Evolutionary conservation across 2,329 filamentous ascomycete genomes (phyloP), one percentile per base, ranked within the genome.

Genomic region (Diatrype stigma): DNA sequence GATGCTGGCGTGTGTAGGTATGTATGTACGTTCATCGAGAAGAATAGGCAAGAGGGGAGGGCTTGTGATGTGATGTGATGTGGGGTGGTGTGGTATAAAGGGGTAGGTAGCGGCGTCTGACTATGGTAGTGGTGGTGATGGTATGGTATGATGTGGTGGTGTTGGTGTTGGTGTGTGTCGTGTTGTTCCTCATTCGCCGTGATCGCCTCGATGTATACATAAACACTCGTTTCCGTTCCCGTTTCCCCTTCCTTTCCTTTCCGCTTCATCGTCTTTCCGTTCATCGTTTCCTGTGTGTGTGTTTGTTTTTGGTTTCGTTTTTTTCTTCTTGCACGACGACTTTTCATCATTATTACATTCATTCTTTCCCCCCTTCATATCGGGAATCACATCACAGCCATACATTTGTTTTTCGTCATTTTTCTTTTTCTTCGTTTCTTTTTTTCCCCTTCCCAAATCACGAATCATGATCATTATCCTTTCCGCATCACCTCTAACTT

Each of bases 171-270:
- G 4, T 16, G 10, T 30, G 26, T 30, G 26, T 30, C 26, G 26
- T 30, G 26, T 30, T 30, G 26, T 22, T 14, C 26, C 26, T 4
- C 10, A 22, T 44, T 12, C 7, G 10, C 19, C 21, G 7, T 45
- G 19, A n/a, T 30, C 17, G 19, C 42, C 26, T 30, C 10, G 6
- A 5, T 53, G 56, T 56, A 56, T 56, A 56, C 58, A 60, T 60
- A 60, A 53, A 55, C 50, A 58, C 50, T 52, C 26, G 26, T 30
- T 30, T 30, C 19, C 32, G 16, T 17, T 32, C 26, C 16, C 23
- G 10, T 32, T 22, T 34, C n/a, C 10, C 19, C 12, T 19, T 35
- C 22, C 12, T 34, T 26, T 28, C 21, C 17, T 23, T 10, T 21
- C 22, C 23, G 45, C 40, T 12, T 49, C 38, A 45, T 45, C 47